Evolutionary conservation across 805 yeast species (phyloP), one percentile per base, ranked within the genome.

Genomic region (Wickerhamiella vanderwaltii): DNA sequence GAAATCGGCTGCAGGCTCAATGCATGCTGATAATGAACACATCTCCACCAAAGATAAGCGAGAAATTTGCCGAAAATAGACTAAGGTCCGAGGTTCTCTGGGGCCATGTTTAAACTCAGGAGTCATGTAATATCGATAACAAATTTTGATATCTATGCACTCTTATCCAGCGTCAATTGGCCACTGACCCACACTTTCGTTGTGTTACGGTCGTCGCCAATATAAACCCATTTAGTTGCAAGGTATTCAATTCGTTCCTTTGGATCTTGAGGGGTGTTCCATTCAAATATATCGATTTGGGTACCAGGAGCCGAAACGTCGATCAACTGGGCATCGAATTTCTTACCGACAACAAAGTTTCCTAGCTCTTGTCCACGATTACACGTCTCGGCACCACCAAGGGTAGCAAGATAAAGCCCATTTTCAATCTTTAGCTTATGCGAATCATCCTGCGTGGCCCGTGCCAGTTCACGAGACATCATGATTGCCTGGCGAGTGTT

Each of bases 151-250:
- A n/a, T n/a, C 26, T 9, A 11, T 11, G 11, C 26, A 7, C 9
- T 67, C 47, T 70, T 72, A 46, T 67, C 62, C 6, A 72, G 62
- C 19, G 82, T 88, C 42, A 62, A 54, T 48, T 70, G 61, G 7
- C 97, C 97, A 53, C 77, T 74, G 30, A 87, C 87, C 81, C 83
- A 91, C 12, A 88, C 95, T 41, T 67, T 67, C 5, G 63, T 54
- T 25, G 88, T 76, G 57, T 91, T 91, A 55, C 97, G 71, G 58
- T 91, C 96, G 61, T 91, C 98, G 15, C 97, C 97, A 45, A 75
- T 72, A 58, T 85, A 91, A 6, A 88, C 64, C 98, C 98, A 91
- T 59, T 85, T 86, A 46, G 82, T 82, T 3, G 86, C 58, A 41
- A 83, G 54, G 53, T 79, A 73, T 22, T 64, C 64, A 56, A 77